Base-by-base conservation (phyloP, 2,329 filamentous ascomycete species). In the Tolypocladium sp. region DNA sequence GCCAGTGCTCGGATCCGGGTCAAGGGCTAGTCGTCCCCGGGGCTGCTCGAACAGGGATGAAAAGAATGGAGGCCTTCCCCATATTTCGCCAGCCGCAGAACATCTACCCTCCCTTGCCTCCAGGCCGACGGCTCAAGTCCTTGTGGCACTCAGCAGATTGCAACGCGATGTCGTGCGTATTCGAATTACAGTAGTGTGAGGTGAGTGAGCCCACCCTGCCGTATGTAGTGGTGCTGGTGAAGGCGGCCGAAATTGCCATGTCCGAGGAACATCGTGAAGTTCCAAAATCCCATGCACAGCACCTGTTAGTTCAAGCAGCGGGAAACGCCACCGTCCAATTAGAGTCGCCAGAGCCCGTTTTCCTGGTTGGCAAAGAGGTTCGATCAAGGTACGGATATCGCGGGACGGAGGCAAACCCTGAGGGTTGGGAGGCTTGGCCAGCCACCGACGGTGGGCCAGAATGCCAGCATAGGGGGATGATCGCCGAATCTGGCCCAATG, bases 211-310 rank as follows among this genome's bases (percentile, higher is more conserved):
- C 27, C 15, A 33, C 27, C 25, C 17, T 33, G n/a, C 46, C 46
- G 46, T 33, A 1, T 6, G 46, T 20, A 9, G n/a, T 27, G 25
- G 44, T 20, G 27, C 25, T 33, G 27, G 27, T 33, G 46, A 52
- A 25, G 22, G 17, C 41, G 4, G 9, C 17, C 12, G 57, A 13
- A 55, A 55, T 58, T 56, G 15, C 59, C 56, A 60, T 58, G 20
- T 37, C 33, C 20, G 5, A 6, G 13, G 41, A 22, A n/a, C 53
- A 60, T 56, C 35, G 59, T 35, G 56, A 60, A 60, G 33, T 51
- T 56, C 55, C 49, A 55, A 37, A 59, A 60, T 56, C 44, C 59
- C 59, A 58, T 57, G 33, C 40, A n/a, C 17, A 17, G 17, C 20
- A 9, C 40, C 20, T 41, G 38, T 41, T 20, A 40, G 15, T 27